A percentile compares a stretch with the other conserved stretches of the same genome.
phyloP scores from a whole-genome alignment of 2,329 filamentous ascomycete genomes.

The Colletotrichum tropicicola region DNA sequence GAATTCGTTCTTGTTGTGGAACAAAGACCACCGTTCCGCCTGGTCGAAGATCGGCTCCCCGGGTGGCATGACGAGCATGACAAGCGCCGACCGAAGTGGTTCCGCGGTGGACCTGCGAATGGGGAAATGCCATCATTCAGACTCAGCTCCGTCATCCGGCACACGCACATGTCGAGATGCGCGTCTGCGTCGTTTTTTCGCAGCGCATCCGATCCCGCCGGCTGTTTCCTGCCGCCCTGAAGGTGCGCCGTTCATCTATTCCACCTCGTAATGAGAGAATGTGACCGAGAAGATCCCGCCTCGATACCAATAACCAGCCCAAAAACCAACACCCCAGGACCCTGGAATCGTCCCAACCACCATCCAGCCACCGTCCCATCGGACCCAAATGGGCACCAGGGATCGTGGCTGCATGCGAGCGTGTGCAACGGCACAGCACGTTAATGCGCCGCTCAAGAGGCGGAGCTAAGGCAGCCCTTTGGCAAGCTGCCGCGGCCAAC shows the following conservation, averaged over 20 bases:
- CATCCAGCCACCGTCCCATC: not conserved
- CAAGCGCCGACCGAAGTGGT: slow-evolving; percentile 5
- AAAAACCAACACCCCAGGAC: not conserved
- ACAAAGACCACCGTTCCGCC: not conserved
- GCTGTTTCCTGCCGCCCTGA: too few species aligned
- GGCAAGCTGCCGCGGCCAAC: not conserved
- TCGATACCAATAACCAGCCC: not conserved
- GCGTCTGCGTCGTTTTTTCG: too few species aligned
- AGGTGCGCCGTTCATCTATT: not conserved
- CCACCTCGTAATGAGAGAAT: not conserved
- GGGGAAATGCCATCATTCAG: not conserved
- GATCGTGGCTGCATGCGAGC: not conserved
- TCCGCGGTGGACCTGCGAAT: not conserved
- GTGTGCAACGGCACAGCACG: not conserved
- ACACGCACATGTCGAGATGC: too few species aligned
- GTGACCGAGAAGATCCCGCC: not conserved
- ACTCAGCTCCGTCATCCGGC: not conserved
- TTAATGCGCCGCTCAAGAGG: slow-evolving; percentile 6
- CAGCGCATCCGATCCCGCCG: too few species aligned
- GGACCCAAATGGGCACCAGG: not conserved
- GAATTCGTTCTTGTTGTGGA: not conserved
- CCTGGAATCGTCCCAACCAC: slow-evolving; percentile 1
- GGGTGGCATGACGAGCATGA: slow-evolving; percentile 19
- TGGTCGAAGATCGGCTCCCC: not conserved
- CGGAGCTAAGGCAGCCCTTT: not conserved